Conservation (phyloP, 345 rosid genomes). For the Populus ilicifolia region DNA sequence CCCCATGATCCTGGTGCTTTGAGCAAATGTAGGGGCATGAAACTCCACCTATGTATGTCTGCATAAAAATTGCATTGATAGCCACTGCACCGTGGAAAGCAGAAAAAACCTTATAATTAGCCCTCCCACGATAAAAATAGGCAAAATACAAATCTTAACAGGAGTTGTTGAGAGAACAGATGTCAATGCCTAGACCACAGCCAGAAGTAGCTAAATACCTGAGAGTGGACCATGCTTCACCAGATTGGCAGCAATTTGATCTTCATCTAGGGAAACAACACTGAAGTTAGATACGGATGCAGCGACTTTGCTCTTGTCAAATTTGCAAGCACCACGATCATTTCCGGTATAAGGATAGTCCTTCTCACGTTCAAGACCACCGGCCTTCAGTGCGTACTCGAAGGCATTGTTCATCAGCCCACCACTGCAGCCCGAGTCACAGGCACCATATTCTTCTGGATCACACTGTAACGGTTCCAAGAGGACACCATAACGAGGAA, state of each 20-base stretch:
- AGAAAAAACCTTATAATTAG: not conserved
- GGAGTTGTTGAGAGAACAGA: not conserved
- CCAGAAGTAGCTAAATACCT: constrained; percentile 32
- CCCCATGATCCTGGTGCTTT: constrained; percentile 81
- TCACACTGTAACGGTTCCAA: constrained; percentile 56
- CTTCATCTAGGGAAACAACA: constrained; percentile 75
- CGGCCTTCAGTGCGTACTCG: constrained; percentile 73
- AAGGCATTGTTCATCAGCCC: constrained; percentile 88
- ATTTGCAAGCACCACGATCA: constrained; percentile 59
- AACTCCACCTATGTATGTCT: constrained; percentile 83
- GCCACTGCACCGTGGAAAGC: constrained; percentile 48
- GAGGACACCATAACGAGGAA: not conserved
- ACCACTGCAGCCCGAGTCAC: constrained; percentile 93
- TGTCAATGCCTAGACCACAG: not conserved
- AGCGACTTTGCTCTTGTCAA: constrained; percentile 72
- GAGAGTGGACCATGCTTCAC: constrained; percentile 89
- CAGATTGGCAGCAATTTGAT: constrained; percentile 88
- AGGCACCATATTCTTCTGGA: constrained; percentile 64
- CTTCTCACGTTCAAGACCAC: constrained; percentile 79
- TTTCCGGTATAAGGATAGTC: constrained; percentile 85
- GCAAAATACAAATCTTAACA: not conserved
- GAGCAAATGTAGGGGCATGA: constrained; percentile 87
- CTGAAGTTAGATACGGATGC: constrained; percentile 85
- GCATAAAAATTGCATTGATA: constrained; percentile 86
- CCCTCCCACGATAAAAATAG: not conserved